Evolutionary conservation across 2,329 filamentous ascomycete species (phyloP), one percentile per base, ranked within the genome.

Genomic region (Trichoderma breve): DNA sequence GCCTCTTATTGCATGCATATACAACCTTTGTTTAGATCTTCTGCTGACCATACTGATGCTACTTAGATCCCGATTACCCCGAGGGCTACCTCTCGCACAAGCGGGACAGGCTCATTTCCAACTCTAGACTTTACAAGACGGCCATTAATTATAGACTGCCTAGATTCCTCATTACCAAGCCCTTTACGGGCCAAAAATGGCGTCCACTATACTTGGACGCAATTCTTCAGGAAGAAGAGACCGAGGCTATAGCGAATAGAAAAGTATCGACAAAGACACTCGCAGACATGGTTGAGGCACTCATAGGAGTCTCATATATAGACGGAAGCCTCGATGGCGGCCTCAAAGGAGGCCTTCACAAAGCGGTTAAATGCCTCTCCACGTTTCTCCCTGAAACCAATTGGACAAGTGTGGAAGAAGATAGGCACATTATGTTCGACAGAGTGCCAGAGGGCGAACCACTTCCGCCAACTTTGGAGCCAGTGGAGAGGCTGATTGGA

Each of bases 241-340:
- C n/a, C 3, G 18, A 11, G 9, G 11, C 73, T 61, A n/a, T 28
- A 1, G 43, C 66, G 6, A 26, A 43, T 39, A 81, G 85, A 6
- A 77, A 79, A 15, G 78, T 94, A 36, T 92, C 93, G 0, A 92
- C 90, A 1, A 98, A 98, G 79, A 89, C 89, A 0, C 86, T 98
- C 8, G 95, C 95, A 4, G 95, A 98, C 76, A 91, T 98, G 0
- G 87, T 97, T 0, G 95, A 98, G 74, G 89, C 95, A 0, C 84
- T 98, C 0, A 91, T 98, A 24, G 95, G 94, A 1, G 92, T 90
- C 1, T 88, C 92, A 0, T 94, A 88, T 76, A 73, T 92, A 1
- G 88, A 93, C 67, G 92, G 93, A 1, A 92, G 92, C 0, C 82
- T 92, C 15, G 62, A 82, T 43, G 39, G 39, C 15, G 39, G 39